These are phyloP conservation scores for Wickerhamiella qilinensis DNA, from an alignment of 805 yeast genomes.

Conservation along the genomic window DNA sequence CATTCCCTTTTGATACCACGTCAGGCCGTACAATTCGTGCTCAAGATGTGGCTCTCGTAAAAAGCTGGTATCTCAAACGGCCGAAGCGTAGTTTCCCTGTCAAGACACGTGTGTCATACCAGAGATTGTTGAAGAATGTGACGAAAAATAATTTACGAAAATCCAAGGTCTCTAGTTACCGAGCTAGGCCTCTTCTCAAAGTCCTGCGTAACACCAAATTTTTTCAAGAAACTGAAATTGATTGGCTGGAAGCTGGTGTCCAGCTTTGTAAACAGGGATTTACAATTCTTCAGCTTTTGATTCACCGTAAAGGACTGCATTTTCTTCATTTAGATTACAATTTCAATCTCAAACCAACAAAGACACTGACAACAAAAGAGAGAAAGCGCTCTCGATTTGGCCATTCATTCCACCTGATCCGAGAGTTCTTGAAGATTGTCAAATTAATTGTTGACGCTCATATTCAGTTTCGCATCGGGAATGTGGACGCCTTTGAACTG, in stretches of 20 bases:
- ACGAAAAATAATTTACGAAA: constrained; percentile 55
- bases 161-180: background rate
- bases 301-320: constrained; percentile 81
- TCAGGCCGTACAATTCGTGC: constrained; percentile 64
- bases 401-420: constrained; percentile 81
- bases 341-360: constrained; percentile 90
- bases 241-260: constrained; percentile 97
- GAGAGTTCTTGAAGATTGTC: constrained; percentile 73
- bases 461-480: constrained; percentile 78
- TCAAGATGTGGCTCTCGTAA: constrained; percentile 74
- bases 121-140: constrained; percentile 62
- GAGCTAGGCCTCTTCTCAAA: constrained; percentile 37
- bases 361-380: constrained; percentile 90
- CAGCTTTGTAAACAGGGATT: constrained; percentile 89
- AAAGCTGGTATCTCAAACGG: constrained; percentile 62
- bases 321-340: constrained; percentile 90
- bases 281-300: constrained; percentile 77
- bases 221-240: constrained; percentile 81
- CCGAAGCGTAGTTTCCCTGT: constrained; percentile 34
- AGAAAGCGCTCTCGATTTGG: constrained; percentile 93
- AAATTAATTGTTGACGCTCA: constrained; percentile 87
- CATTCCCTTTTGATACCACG: constrained; percentile 68
- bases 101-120: constrained; percentile 77
- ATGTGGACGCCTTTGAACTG: constrained; percentile 79
- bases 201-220: constrained; percentile 64